Evolutionary conservation across 208 protist genomes (phyloP).

Genomic region (Wallacemonas rigidus): DNA sequence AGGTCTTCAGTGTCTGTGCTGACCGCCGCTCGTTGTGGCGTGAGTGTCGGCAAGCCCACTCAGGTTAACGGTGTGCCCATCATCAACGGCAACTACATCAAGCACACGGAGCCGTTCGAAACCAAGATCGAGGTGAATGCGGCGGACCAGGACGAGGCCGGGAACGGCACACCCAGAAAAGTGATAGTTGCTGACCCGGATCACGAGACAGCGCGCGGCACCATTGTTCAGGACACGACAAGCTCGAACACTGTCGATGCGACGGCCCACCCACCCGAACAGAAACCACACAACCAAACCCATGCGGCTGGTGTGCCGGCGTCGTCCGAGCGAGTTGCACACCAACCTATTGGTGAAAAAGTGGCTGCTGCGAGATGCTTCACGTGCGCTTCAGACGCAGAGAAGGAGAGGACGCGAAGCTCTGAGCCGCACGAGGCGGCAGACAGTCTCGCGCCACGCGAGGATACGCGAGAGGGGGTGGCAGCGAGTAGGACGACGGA

Average conservation of each 20-base stretch:
- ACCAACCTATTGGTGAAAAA: constrained; percentile 3
- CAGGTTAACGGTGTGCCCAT: not conserved
- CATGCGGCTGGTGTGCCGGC: not conserved
- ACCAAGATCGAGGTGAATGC: constrained; percentile 6
- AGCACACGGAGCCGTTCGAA: constrained; percentile 18
- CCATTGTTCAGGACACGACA: constrained; percentile 3
- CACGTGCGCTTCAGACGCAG: constrained; percentile 7
- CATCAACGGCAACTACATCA: constrained; percentile 19
- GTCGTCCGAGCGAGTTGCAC: not conserved
- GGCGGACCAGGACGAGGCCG: not conserved
- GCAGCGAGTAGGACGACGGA: too few species aligned
- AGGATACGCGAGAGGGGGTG: too few species aligned
- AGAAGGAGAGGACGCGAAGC: not conserved
- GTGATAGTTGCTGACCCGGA: not conserved
- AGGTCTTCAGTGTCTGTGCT: not conserved
- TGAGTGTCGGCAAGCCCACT: constrained; percentile 2
- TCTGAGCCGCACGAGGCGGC: too few species aligned
- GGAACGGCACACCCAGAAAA: not conserved
- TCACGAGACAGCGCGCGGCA: not conserved
- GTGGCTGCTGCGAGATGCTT: not conserved
- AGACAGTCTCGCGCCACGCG: too few species aligned
- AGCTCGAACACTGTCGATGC: too few species aligned
- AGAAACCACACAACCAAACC: too few species aligned
- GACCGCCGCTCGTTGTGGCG: not conserved
- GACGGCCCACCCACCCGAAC: too few species aligned